Percentiles rank a stretch among this genome's conserved stretches.
Evolutionary conservation across 2,329 filamentous ascomycete genomes (phyloP).

Genomic region (Diplodia sapinea): DNA sequence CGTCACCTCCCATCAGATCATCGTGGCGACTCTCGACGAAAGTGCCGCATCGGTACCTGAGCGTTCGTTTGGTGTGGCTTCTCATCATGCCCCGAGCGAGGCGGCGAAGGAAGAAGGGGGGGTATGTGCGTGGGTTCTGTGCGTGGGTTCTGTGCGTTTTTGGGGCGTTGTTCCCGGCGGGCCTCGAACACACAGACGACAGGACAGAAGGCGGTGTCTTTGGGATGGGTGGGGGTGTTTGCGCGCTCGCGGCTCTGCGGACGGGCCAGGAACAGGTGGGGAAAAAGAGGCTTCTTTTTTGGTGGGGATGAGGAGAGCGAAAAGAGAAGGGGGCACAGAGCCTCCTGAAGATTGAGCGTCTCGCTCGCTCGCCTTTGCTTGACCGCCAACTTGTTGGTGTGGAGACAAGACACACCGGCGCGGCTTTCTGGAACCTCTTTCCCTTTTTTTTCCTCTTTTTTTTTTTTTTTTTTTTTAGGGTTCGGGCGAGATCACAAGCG

Average conservation of each 20-base stretch:
- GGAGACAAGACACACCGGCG: neutral
- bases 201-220: neutral
- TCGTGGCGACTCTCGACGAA: neutral
- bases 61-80: neutral
- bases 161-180: neutral
- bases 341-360: neutral
- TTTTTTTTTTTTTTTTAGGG: too few relatives aligned
- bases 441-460: neutral
- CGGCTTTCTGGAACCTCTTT: neutral
- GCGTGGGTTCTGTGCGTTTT: neutral
- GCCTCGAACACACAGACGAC: neutral
- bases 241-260: neutral
- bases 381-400: neutral
- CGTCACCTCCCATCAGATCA: neutral
- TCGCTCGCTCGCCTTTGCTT: neutral
- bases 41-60: neutral
- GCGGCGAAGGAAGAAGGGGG: too few relatives aligned
- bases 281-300: constrained; percentile 1
- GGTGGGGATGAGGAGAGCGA: neutral
- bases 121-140: too few relatives aligned
- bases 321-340: neutral
- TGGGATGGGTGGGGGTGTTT: neutral
- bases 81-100: too few relatives aligned
- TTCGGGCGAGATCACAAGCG: neutral
- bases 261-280: neutral